A percentile compares a stretch with the other conserved stretches of the same genome.
Conservation (phyloP, 139 green algal genomes). For the Raphidocelis subcapitata region DNA sequence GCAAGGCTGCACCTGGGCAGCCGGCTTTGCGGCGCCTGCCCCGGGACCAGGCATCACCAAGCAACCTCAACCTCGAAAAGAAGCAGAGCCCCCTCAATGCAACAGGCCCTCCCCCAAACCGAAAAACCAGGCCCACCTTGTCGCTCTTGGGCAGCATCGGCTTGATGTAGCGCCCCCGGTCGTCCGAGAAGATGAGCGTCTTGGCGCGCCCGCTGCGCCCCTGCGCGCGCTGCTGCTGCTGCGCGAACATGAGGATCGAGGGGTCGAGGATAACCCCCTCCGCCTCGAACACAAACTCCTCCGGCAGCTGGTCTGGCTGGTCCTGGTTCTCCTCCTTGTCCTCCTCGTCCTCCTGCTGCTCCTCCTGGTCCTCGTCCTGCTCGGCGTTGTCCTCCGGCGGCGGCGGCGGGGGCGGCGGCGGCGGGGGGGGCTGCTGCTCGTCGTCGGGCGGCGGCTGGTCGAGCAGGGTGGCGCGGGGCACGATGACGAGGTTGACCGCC, state of each 20-base stretch:
- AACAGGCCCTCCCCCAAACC: too few relatives aligned
- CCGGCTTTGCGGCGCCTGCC: too few relatives aligned
- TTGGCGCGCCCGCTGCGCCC: conserved; percentile 91
- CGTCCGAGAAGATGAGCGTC: conserved; percentile 96
- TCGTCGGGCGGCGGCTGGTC: conserved; percentile 56
- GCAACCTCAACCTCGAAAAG: too few relatives aligned
- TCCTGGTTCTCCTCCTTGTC: conserved; percentile 65
- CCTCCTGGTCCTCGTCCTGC: conserved; percentile 65
- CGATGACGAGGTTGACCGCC: conserved; percentile 88
- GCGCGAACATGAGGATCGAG: conserved; percentile 89
- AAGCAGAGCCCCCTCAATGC: too few relatives aligned
- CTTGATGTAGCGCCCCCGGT: conserved; percentile 97
- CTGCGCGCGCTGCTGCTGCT: conserved; percentile 87
- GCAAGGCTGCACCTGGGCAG: too few relatives aligned
- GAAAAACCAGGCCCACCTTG: conserved; percentile 34
- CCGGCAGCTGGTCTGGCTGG: conserved; percentile 65
- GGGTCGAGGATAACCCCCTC: conserved; percentile 95
- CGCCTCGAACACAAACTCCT: conserved; percentile 99
- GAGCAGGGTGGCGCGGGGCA: conserved; percentile 57
- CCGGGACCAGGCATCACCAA: too few relatives aligned
- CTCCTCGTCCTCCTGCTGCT: conserved; percentile 83
- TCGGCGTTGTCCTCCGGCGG: conserved; percentile 54
- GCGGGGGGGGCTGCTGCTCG: too few relatives aligned
- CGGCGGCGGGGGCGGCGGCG: too few relatives aligned
- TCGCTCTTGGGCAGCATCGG: conserved; percentile 95